Evolutionary conservation across 2,329 filamentous ascomycete genomes (phyloP).

Genomic region (Mariannaea elegans): DNA sequence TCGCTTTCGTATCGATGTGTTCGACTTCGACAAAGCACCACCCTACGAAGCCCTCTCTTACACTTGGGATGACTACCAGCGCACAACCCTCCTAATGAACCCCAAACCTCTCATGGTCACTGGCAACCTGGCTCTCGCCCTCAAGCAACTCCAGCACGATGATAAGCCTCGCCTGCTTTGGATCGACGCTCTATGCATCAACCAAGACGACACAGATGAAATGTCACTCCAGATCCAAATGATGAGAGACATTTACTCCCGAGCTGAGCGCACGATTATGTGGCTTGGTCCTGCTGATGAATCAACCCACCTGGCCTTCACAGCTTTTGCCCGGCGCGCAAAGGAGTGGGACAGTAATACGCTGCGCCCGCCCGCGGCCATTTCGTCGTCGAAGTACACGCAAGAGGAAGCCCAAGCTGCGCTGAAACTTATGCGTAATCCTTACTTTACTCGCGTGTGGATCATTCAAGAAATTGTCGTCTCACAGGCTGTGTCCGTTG

Average conservation of each 20-base stretch:
- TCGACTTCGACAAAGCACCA: conserved; percentile 7
- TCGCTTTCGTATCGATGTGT: conserved; percentile 9
- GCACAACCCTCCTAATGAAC: not conserved
- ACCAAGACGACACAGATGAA: conserved; percentile 6
- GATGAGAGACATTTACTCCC: conserved; percentile 14
- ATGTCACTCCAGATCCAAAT: conserved; percentile 9
- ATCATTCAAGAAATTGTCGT: conserved; percentile 15
- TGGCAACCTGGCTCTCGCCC: conserved; percentile 1
- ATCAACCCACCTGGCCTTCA: conserved; percentile 1
- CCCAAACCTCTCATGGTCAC: conserved; percentile 6
- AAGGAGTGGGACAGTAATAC: conserved; percentile 6
- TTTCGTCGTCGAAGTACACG: conserved; percentile 2
- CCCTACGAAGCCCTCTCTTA: conserved; percentile 7
- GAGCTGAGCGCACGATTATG: conserved; percentile 5
- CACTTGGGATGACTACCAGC: conserved; percentile 12
- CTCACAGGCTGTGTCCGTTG: conserved; percentile 1
- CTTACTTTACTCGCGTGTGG: conserved; percentile 12
- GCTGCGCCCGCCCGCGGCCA: conserved; percentile 1
- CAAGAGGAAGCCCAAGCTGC: not conserved
- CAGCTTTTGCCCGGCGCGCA: conserved; percentile 2
- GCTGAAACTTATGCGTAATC: conserved; percentile 11
- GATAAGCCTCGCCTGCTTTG: conserved; percentile 7
- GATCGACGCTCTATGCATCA: conserved; percentile 10
- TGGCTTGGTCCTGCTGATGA: conserved; percentile 5
- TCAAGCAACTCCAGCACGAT: conserved; percentile 1